Evolutionary conservation across 805 yeast genomes (phyloP).

Genomic region (Saturnispora galanensis): DNA sequence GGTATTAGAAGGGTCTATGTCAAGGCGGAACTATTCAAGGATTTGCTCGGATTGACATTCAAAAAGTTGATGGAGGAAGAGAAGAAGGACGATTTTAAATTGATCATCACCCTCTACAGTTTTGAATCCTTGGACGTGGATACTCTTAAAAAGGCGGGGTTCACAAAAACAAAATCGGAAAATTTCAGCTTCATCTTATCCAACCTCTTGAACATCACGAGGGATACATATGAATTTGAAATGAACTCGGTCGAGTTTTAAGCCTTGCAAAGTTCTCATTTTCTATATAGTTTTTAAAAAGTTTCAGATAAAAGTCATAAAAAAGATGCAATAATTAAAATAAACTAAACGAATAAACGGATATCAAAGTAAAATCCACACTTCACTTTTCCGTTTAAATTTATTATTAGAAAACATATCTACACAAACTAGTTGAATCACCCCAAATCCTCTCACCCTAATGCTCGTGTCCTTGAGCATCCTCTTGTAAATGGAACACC

Average conservation of each 20-base stretch:
- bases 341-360: neutral
- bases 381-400: neutral
- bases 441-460: neutral
- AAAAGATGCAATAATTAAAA: too few relatives aligned
- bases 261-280: neutral
- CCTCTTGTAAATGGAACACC: constrained; percentile 20
- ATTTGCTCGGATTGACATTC: constrained; percentile 31
- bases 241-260: constrained; percentile 11
- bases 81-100: constrained; percentile 27
- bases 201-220: constrained; percentile 15
- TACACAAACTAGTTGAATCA: neutral
- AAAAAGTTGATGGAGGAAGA: constrained; percentile 12
- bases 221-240: constrained; percentile 16
- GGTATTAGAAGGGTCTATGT: constrained; percentile 63
- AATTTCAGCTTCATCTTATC: constrained; percentile 10
- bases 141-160: constrained; percentile 34
- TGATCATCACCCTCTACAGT: constrained; percentile 26
- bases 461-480: constrained; percentile 9
- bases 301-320: too few relatives aligned
- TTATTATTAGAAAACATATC: neutral
- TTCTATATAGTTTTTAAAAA: too few relatives aligned
- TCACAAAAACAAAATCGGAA: constrained; percentile 21
- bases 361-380: neutral
- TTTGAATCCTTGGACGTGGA: constrained; percentile 36
- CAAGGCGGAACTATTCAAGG: constrained; percentile 52